Evolutionary conservation across 2,329 filamentous ascomycete species (phyloP).

Genomic region (Mycocentrospora acerina): DNA sequence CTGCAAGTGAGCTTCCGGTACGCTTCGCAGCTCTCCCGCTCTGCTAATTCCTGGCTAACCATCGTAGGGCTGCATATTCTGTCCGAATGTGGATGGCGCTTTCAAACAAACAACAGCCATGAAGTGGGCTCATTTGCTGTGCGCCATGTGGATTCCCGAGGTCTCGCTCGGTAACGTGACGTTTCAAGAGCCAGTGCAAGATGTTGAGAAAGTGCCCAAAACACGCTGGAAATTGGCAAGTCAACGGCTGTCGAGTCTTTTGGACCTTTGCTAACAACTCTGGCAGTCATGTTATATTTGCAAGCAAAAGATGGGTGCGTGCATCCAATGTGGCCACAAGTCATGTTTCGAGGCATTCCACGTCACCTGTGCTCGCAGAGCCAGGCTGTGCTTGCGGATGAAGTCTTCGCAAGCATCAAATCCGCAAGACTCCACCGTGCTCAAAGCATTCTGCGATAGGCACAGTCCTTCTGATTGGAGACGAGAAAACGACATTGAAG

Average conservation of each 20-base stretch:
- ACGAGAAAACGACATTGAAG: constrained; percentile 79
- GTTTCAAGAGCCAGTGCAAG: constrained; percentile 97
- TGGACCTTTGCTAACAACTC: constrained; percentile 12
- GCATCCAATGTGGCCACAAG: constrained; percentile 97
- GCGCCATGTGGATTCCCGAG: constrained; percentile 98
- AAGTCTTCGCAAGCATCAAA: constrained; percentile 82
- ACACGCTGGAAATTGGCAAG: constrained; percentile 80
- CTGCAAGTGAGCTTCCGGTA: constrained; percentile 58
- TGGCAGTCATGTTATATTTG: constrained; percentile 83
- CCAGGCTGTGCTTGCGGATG: constrained; percentile 91
- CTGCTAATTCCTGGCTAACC: constrained; percentile 17
- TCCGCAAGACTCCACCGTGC: constrained; percentile 75
- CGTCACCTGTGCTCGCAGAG: constrained; percentile 88
- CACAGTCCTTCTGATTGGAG: constrained; percentile 90
- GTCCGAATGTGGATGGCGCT: constrained; percentile 93
- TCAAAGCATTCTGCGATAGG: constrained; percentile 95
- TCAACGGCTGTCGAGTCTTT: neutral
- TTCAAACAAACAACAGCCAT: constrained; percentile 98
- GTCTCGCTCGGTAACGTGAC: constrained; percentile 93
- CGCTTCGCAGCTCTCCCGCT: constrained; percentile 6
- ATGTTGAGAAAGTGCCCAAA: constrained; percentile 95
- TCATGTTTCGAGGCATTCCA: constrained; percentile 97
- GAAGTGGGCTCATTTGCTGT: constrained; percentile 95
- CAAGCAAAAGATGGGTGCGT: constrained; percentile 95
- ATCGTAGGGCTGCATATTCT: constrained; percentile 76